Percentiles rank a stretch among this genome's conserved stretches.
These are phyloP conservation scores for Ascochyta viciae-villosae DNA, from an alignment of 2,329 filamentous ascomycete genomes.

Conservation along the genomic window DNA sequence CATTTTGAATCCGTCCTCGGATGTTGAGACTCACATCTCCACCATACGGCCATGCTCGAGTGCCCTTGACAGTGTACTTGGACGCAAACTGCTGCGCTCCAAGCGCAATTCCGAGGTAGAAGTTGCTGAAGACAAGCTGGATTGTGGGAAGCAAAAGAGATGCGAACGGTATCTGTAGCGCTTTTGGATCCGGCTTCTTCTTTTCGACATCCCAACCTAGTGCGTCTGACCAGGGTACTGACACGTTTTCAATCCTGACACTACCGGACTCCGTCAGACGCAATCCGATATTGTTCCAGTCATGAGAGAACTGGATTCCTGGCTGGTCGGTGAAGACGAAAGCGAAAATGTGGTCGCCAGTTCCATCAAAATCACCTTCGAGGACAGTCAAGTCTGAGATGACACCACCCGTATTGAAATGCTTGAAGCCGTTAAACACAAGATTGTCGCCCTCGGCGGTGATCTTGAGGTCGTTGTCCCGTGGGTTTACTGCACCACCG, in stretches of 20 bases:
- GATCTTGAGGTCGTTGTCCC: conserved; percentile 67
- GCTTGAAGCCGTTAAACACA: conserved; percentile 68
- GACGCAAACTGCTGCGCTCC: conserved; percentile 64
- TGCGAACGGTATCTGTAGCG: conserved; percentile 63
- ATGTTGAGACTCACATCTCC: conserved; percentile 54
- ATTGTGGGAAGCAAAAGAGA: conserved; percentile 68
- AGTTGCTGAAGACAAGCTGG: conserved; percentile 71
- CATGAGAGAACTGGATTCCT: conserved; percentile 64
- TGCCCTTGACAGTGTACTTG: conserved; percentile 63
- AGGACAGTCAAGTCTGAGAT: conserved; percentile 71
- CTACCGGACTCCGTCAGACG: conserved; percentile 69
- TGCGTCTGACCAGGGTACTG: conserved; percentile 66
- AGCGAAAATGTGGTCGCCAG: conserved; percentile 68
- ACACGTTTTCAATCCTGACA: conserved; percentile 66
- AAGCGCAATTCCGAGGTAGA: conserved; percentile 69
- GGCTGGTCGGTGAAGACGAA: conserved; percentile 65
- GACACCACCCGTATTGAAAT: conserved; percentile 73
- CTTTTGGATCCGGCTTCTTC: conserved; percentile 59
- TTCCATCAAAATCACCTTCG: conserved; percentile 67
- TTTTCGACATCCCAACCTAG: conserved; percentile 64
- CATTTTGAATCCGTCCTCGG: neutral
- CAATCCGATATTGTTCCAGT: conserved; percentile 71
- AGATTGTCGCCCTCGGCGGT: conserved; percentile 62
- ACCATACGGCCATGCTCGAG: conserved; percentile 69
- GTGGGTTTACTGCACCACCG: conserved; percentile 69